Base-by-base conservation (phyloP, 2,329 filamentous ascomycete genomes). In the Colletotrichum musicola region DNA sequence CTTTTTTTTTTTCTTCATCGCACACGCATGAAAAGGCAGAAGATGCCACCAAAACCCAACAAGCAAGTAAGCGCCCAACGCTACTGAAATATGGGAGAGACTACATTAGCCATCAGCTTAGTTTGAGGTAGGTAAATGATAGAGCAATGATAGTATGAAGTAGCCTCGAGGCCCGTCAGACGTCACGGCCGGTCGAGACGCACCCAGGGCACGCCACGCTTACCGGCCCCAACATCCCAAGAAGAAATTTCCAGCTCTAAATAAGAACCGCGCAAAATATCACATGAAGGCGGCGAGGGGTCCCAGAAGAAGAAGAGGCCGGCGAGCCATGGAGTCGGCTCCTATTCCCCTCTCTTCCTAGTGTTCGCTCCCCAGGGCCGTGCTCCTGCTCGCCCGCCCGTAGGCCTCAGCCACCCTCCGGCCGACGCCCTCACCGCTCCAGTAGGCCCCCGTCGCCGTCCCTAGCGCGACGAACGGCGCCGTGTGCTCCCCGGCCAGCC, bases 401-500 rank as follows among this genome's bases (percentile, higher is more conserved):
- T 90, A 91, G 7, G 80, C 83, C 74, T 85, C 83, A 1, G 83
- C 81, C 66, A 94, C 88, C 75, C 90, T 87, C 77, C 83, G 86
- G 1, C 87, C 94, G 40, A 94, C 92, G 20, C 86, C 87, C 81
- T 97, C 93, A 1, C 95, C 95, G 77, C 92, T 94, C 93, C 93
- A 97, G 78, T 94, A 98, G 12, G 95, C 95, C 0, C 95, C 95
- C 0, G 94, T 97, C 13, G 91, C 92, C 4, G 95, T 98, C 0
- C 95, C 95, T 70, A 98, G 79, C 12, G 93, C 94, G 30, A 97
- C 90, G 81, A 97, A 97, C 4, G 95, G 94, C 62, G 93, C 91
- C 22, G 94, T 97, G 80, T 97, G 94, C 80, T 97, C 94, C 0
- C 94, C 94, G 0, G 94, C 94, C 72, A 97, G 84, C 94, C 94